These are phyloP conservation scores for Aciculosporium take DNA, from an alignment of 2,329 filamentous ascomycete genomes.

Conservation along the genomic window DNA sequence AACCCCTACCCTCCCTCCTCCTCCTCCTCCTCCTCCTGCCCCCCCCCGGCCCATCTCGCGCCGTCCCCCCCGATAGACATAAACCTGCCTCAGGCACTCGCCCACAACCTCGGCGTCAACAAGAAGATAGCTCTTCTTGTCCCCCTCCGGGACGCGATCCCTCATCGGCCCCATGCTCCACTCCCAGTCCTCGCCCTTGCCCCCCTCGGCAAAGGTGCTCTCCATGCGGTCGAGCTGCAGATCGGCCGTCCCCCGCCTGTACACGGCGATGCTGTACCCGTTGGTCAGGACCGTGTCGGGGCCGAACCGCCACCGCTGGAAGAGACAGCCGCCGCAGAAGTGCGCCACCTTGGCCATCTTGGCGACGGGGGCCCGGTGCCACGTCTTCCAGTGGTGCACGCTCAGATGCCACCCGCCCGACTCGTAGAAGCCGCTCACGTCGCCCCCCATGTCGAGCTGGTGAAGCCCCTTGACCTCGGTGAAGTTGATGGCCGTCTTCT, in stretches of 20 bases:
- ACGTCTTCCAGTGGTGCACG: conserved; percentile 50
- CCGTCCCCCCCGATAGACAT: conserved; percentile 35
- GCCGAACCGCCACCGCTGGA: conserved; percentile 39
- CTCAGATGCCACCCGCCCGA: conserved; percentile 38
- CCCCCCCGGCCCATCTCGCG: too few relatives aligned
- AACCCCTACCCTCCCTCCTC: too few relatives aligned
- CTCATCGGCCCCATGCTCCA: conserved; percentile 40
- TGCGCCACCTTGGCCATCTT: conserved; percentile 9
- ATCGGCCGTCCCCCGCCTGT: conserved; percentile 24
- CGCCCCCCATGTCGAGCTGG: conserved; percentile 41
- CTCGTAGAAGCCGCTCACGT: conserved; percentile 47
- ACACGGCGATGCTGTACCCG: conserved; percentile 42
- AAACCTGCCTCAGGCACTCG: conserved; percentile 38
- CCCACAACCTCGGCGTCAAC: conserved; percentile 27
- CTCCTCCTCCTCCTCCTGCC: neutral
- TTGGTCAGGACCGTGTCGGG: conserved; percentile 39
- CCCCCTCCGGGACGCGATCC: conserved; percentile 16
- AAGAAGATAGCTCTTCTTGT: conserved; percentile 39
- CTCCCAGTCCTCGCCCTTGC: conserved; percentile 33
- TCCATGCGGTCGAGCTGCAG: conserved; percentile 34
- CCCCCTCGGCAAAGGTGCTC: conserved; percentile 26
- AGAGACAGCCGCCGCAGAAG: conserved; percentile 44
- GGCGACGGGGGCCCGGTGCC: conserved; percentile 32
- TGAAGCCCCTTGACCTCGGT: conserved; percentile 39
- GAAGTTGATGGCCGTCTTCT: conserved; percentile 38